Conservation (phyloP, 805 yeast genomes). For the Komagataella mondaviorum region DNA sequence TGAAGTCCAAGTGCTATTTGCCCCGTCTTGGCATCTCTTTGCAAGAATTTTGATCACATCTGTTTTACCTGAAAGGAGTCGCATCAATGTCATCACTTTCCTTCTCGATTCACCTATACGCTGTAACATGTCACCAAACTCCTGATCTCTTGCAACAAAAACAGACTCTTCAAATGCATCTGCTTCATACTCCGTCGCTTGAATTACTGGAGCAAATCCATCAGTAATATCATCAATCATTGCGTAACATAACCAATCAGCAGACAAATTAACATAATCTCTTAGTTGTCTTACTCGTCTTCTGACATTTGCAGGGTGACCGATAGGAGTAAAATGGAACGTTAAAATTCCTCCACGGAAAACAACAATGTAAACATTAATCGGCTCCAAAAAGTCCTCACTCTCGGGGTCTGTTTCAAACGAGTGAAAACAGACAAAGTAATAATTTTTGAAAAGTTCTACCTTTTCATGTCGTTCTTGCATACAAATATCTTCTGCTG, state of each 20-base stretch:
- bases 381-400: conserved; percentile 74
- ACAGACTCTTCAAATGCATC: conserved; percentile 80
- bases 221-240: conserved; percentile 75
- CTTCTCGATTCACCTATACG: conserved; percentile 83
- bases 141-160: conserved; percentile 62
- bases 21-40: conserved; percentile 80
- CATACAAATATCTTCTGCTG: conserved; percentile 93
- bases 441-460: conserved; percentile 78
- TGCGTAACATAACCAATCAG: conserved; percentile 78
- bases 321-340: conserved; percentile 56
- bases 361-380: conserved; percentile 62
- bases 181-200: conserved; percentile 66
- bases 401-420: conserved; percentile 77
- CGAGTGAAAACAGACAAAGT: conserved; percentile 94
- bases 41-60: conserved; percentile 95
- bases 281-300: conserved; percentile 71
- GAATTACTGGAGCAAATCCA: conserved; percentile 74
- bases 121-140: conserved; percentile 63
- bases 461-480: conserved; percentile 97
- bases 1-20: conserved; percentile 3
- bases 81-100: conserved; percentile 84
- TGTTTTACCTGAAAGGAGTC: conserved; percentile 84
- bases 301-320: conserved; percentile 65
- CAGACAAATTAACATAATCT: conserved; percentile 64
- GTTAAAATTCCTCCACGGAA: conserved; percentile 56